These are phyloP conservation scores for Leccinum variicolor DNA, from an alignment of 768 basidiomycete genomes.

Conservation along the genomic window DNA sequence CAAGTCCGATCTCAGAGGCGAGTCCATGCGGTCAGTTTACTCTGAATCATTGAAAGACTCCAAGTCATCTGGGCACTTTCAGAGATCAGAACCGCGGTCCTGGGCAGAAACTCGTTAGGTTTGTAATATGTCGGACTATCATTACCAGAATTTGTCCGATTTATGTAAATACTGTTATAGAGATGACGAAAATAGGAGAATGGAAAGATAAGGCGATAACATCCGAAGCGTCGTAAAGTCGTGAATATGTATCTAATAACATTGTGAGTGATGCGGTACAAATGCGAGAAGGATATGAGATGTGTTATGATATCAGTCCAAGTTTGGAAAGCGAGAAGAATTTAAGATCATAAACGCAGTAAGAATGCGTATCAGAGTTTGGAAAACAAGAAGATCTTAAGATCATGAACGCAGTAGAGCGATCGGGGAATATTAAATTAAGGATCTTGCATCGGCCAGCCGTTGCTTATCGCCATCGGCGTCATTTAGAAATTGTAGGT, in stretches of 20 bases:
- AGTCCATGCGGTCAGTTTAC: too few relatives aligned
- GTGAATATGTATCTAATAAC: not conserved
- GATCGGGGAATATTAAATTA: not conserved
- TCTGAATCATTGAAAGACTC: too few relatives aligned
- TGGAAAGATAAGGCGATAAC: not conserved
- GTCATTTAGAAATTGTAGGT: not conserved
- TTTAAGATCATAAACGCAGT: not conserved
- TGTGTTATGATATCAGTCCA: not conserved
- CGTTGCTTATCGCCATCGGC: not conserved
- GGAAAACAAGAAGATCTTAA: not conserved
- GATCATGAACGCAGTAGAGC: not conserved
- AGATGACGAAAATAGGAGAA: too few relatives aligned
- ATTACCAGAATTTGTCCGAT: too few relatives aligned
- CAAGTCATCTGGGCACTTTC: too few relatives aligned
- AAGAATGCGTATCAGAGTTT: not conserved
- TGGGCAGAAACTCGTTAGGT: fast-evolving
- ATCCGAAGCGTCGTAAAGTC: not conserved
- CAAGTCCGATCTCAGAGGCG: too few relatives aligned
- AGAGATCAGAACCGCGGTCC: too few relatives aligned
- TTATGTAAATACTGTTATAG: too few relatives aligned
- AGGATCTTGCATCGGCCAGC: not conserved
- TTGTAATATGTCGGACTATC: too few relatives aligned
- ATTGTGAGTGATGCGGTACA: not conserved
- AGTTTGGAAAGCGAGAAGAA: not conserved
- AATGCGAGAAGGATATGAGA: not conserved